A percentile compares a stretch with the other conserved stretches of the same genome.
Evolutionary conservation across 1,284 basidiomycete species (phyloP).

Genomic region (Boletellus sp.): DNA sequence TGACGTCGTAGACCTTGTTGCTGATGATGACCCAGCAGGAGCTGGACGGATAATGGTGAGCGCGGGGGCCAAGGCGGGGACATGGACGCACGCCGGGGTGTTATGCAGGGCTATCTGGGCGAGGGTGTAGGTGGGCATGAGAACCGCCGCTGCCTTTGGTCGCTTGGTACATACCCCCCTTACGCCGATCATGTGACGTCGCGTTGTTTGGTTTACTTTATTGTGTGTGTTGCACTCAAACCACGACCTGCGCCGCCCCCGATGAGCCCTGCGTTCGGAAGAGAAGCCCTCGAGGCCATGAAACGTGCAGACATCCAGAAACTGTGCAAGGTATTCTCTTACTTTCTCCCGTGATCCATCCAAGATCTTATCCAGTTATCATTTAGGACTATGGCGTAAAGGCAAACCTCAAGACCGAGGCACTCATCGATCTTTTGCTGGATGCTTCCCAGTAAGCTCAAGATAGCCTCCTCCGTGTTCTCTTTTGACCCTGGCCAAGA

Average conservation of each 20-base stretch:
- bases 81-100: slow-evolving; percentile 45
- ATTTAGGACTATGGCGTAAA: slow-evolving; percentile 68
- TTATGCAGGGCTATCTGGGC: slow-evolving; percentile 52
- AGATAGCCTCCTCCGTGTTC: background rate
- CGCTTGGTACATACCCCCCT: background rate
- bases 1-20: slow-evolving; percentile 78
- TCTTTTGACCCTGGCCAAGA: slow-evolving; percentile 17
- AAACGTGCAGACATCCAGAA: slow-evolving; percentile 69
- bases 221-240: slow-evolving; percentile 40
- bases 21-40: slow-evolving; percentile 90
- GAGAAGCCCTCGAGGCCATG: slow-evolving; percentile 57
- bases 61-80: background rate
- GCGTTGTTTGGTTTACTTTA: slow-evolving; percentile 49
- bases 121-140: slow-evolving; percentile 24
- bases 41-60: slow-evolving; percentile 31
- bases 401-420: slow-evolving; percentile 75
- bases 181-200: slow-evolving; percentile 42
- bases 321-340: slow-evolving; percentile 61
- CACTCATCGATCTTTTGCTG: slow-evolving; percentile 68
- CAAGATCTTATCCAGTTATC: slow-evolving; percentile 22
- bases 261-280: slow-evolving; percentile 52
- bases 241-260: slow-evolving; percentile 33
- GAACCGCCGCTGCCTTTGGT: background rate
- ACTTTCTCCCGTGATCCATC: slow-evolving; percentile 9
- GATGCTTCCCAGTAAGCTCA: slow-evolving; percentile 46